Conservation (phyloP, 202 grass and related monocot species). For the Carex sylvatica region DNA sequence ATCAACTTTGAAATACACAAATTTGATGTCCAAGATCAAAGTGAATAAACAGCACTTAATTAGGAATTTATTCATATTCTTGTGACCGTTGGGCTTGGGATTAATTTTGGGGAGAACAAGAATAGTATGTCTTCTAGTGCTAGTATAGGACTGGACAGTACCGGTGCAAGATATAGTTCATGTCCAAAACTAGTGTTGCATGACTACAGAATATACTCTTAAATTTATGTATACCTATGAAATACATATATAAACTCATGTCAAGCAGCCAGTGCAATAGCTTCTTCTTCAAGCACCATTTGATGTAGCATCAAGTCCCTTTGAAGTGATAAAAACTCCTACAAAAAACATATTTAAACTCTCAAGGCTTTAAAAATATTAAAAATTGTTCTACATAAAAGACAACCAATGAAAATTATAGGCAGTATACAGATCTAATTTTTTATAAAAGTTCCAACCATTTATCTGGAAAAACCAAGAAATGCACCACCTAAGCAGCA, state of each 20-base stretch:
- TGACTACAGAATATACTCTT: not conserved
- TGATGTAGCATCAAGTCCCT: constrained; percentile 68
- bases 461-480: constrained; percentile 6
- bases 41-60: not conserved
- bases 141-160: not conserved
- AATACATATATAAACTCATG: not conserved
- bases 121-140: not conserved
- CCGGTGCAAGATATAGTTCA: not conserved
- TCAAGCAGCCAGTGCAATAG: constrained; percentile 36
- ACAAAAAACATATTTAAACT: constrained; percentile 16
- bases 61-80: not conserved
- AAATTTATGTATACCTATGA: not conserved
- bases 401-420: not conserved
- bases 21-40: not conserved
- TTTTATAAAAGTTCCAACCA: constrained; percentile 3
- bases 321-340: constrained; percentile 89
- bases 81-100: not conserved
- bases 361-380: not conserved
- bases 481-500: not conserved
- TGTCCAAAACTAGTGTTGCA: not conserved
- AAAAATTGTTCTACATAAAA: not conserved
- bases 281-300: constrained; percentile 86
- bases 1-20: not conserved
- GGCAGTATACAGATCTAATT: not conserved
- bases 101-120: not conserved